phyloP scores from a whole-genome alignment of 1,284 basidiomycete species.

The Malassezia brasiliensis region DNA sequence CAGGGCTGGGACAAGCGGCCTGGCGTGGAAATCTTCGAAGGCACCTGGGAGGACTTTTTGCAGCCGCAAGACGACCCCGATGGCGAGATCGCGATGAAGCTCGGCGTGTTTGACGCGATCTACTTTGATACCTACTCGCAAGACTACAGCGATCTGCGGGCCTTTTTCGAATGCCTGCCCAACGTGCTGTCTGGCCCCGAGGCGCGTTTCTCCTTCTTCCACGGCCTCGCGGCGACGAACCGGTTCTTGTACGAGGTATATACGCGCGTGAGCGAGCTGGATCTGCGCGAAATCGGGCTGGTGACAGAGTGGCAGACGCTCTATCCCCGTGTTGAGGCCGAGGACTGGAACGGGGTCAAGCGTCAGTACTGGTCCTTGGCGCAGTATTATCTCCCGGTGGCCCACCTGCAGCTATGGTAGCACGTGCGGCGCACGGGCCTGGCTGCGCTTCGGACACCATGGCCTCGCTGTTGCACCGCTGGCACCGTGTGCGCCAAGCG shows the following conservation, averaged over 20 bases:
- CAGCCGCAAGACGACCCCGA: slow-evolving; percentile 69
- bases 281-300: slow-evolving; percentile 70
- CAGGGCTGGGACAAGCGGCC: slow-evolving; percentile 39
- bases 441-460: not conserved
- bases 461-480: not conserved
- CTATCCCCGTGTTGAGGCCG: slow-evolving; percentile 49
- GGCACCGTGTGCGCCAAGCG: not conserved
- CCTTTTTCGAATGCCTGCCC: slow-evolving; percentile 74
- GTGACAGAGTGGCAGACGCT: slow-evolving; percentile 63
- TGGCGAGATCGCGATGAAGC: slow-evolving; percentile 54
- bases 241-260: slow-evolving; percentile 70
- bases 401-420: slow-evolving; percentile 16
- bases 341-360: slow-evolving; percentile 39
- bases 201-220: slow-evolving; percentile 76
- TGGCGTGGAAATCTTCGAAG: slow-evolving; percentile 38
- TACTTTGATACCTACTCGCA: slow-evolving; percentile 96
- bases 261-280: slow-evolving; percentile 71
- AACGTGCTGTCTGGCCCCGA: slow-evolving; percentile 67
- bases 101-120: slow-evolving; percentile 67
- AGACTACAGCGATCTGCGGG: slow-evolving; percentile 67
- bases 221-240: slow-evolving; percentile 92
- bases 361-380: slow-evolving; percentile 38
- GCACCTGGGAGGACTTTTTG: slow-evolving; percentile 58
- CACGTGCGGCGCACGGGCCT: not conserved
- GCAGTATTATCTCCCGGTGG: slow-evolving; percentile 26